Base-by-base conservation (phyloP, 2,329 filamentous ascomycete genomes). In the Whalleya microplaca region DNA sequence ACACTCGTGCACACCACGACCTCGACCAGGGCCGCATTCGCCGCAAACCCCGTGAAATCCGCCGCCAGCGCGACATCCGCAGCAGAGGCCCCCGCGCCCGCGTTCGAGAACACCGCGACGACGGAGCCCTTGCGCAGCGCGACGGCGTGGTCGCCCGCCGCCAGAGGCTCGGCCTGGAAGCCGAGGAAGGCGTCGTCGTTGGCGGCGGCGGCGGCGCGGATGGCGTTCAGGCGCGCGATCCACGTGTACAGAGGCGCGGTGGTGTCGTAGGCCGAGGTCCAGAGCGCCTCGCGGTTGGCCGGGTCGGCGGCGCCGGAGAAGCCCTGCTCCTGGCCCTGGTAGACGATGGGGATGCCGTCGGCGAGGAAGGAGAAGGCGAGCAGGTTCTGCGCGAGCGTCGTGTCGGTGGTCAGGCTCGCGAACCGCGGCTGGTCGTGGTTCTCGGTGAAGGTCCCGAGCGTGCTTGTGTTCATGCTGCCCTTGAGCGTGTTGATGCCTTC, bases 301-400 rank as follows among this genome's bases (percentile, higher is more conserved):
- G 77, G 72, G 8, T 82, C 82, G 45, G 72, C 72, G 40, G 69
- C 75, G n/a, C 75, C 76, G 1, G 74, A 68, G 67, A 80, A 85
- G 57, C 81, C 83, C 65, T 89, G 86, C 70, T 89, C 86, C 58
- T 86, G 83, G 23, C 86, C 86, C 62, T 87, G 80, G 71, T 88
- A 89, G 32, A 88, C 77, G 53, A 87, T 84, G 1, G 85, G 85
- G 41, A 88, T 83, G 19, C 86, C 86, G 52, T 86, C 77, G 2
- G 75, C 75, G 18, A 89, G 78, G 27, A 89, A 78, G n/a, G 81
- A 82, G 64, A 84, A 88, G 0, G 84, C 78, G 41, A 88, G 75
- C 4, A 82, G 78, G 63, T 89, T 89, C 69, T 84, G 83, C 45
- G 84, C 80, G 2, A 86, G 76, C 2, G 81, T 71, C 7, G 78